Evolutionary conservation across 345 rosid genomes (phyloP).

Genomic region (Tarenaya hassleriana): DNA sequence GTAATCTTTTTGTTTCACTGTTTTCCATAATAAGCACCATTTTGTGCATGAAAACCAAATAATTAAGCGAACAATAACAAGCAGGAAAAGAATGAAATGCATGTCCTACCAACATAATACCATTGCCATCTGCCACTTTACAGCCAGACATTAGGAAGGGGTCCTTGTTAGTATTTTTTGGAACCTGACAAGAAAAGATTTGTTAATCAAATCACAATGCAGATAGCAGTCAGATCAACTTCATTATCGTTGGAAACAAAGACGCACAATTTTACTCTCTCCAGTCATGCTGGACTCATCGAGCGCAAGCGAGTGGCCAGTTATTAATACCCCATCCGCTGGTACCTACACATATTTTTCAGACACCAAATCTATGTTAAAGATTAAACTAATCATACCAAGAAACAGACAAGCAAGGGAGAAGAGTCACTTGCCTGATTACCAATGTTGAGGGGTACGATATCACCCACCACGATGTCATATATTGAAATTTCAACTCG

Average conservation of each 20-base stretch:
- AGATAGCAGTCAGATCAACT: background rate
- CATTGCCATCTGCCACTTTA: constrained; percentile 96
- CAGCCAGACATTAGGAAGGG: constrained; percentile 99
- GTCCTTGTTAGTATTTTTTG: constrained; percentile 60
- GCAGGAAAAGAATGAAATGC: too few species aligned
- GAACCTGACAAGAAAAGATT: constrained; percentile 44
- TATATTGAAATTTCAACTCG: constrained; percentile 74
- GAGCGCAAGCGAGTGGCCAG: constrained; percentile 76
- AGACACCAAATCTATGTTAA: background rate
- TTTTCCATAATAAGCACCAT: constrained; percentile 5
- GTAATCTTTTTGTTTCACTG: background rate
- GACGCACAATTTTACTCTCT: constrained; percentile 86
- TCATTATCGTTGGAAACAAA: background rate
- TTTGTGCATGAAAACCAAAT: background rate
- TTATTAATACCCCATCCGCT: constrained; percentile 83
- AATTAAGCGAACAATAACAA: background rate
- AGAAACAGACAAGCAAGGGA: constrained; percentile 7
- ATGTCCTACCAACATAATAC: constrained; percentile 72
- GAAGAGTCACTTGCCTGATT: constrained; percentile 54
- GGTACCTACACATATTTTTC: constrained; percentile 56
- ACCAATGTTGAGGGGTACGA: constrained; percentile 91
- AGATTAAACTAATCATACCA: background rate
- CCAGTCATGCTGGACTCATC: constrained; percentile 99
- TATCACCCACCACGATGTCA: constrained; percentile 93
- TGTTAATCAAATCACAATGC: background rate